phyloP scores from a whole-genome alignment of 2,329 filamentous ascomycete species.

The Colletotrichum sp. region DNA sequence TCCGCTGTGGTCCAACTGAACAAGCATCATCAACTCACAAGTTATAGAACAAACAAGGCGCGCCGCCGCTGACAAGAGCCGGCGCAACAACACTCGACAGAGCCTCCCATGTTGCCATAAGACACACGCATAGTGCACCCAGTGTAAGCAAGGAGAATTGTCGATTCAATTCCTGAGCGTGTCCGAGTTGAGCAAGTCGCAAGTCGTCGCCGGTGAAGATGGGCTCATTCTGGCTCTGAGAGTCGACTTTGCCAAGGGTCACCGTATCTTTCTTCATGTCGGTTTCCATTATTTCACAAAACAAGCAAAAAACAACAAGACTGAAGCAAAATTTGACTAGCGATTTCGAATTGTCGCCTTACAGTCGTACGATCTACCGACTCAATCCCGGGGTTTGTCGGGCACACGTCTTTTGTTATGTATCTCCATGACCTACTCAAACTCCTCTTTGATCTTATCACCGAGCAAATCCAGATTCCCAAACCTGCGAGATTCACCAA shows the following conservation, averaged over 20 bases:
- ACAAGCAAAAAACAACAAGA: not conserved
- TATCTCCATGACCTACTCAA: not conserved
- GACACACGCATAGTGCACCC: constrained; percentile 46
- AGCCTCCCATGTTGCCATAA: constrained; percentile 59
- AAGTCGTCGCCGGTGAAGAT: not conserved
- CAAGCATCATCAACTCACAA: constrained; percentile 34
- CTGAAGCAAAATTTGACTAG: not conserved
- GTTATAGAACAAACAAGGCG: constrained; percentile 51
- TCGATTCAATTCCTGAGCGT: constrained; percentile 32
- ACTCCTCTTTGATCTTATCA: not conserved
- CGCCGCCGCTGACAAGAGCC: constrained; percentile 49
- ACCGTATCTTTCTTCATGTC: constrained; percentile 7
- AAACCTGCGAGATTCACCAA: not conserved
- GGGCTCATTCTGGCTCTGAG: not conserved
- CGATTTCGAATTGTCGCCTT: not conserved
- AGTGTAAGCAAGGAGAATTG: constrained; percentile 49
- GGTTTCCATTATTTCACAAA: not conserved
- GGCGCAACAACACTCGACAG: constrained; percentile 49
- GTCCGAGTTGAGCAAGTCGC: constrained; percentile 33
- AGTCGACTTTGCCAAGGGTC: not conserved
- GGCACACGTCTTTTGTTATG: constrained; percentile 3
- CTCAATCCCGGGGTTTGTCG: not conserved
- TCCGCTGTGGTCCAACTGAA: not conserved
- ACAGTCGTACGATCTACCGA: not conserved
- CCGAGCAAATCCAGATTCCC: not conserved